phyloP scores from a whole-genome alignment of 805 yeast genomes.

The Candida rishiriensis region DNA sequence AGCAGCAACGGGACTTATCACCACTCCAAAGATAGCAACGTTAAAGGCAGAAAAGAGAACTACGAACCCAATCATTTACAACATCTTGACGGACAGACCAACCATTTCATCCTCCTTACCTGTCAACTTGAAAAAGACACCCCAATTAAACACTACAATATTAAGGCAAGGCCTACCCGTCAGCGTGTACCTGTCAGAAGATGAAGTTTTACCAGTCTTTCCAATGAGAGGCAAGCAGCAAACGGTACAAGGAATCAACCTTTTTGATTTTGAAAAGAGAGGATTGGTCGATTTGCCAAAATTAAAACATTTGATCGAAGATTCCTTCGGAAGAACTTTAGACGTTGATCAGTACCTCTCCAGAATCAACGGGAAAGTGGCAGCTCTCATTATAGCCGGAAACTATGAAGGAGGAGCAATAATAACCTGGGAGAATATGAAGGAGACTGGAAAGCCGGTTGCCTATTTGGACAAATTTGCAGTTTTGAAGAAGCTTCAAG shows the following conservation, averaged over 20 bases:
- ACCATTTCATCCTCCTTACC: slow-evolving; percentile 89
- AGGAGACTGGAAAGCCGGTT: slow-evolving; percentile 28
- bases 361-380: slow-evolving; percentile 61
- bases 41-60: slow-evolving; percentile 26
- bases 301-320: slow-evolving; percentile 61
- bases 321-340: slow-evolving; percentile 71
- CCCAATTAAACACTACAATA: slow-evolving; percentile 70
- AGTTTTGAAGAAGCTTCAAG: slow-evolving; percentile 76
- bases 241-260: slow-evolving; percentile 35
- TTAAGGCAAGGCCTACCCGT: slow-evolving; percentile 72
- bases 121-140: slow-evolving; percentile 50
- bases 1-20: slow-evolving; percentile 69
- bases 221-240: slow-evolving; percentile 1
- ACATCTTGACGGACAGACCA: slow-evolving; percentile 87
- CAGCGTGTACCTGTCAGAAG: slow-evolving; percentile 31
- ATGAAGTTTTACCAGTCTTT: slow-evolving; percentile 2
- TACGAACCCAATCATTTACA: slow-evolving; percentile 83
- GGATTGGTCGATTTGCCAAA: slow-evolving; percentile 49
- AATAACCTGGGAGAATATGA: slow-evolving; percentile 66
- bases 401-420: slow-evolving; percentile 96
- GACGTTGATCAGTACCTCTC: slow-evolving; percentile 61
- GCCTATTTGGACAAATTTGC: slow-evolving; percentile 95
- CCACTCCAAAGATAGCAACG: slow-evolving; percentile 77
- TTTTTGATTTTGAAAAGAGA: slow-evolving; percentile 32
- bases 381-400: slow-evolving; percentile 81